phyloP scores from a whole-genome alignment of 2,329 filamentous ascomycete genomes.

The Trichocomaceae sp. region DNA sequence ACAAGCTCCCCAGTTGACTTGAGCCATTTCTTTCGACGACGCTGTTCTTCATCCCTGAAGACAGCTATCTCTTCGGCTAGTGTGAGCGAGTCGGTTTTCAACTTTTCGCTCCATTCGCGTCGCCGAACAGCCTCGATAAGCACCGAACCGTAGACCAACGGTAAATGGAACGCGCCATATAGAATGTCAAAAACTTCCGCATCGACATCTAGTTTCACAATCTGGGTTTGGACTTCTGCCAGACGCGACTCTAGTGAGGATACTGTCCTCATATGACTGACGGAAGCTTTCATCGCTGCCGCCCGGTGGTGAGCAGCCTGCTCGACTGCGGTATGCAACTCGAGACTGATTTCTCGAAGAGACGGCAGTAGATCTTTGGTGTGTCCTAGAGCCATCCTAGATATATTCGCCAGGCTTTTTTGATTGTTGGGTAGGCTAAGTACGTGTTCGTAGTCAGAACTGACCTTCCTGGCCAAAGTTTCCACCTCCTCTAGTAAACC shows the following conservation, averaged over 20 bases:
- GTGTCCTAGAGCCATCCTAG: conserved; percentile 58
- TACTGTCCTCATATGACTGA: conserved; percentile 74
- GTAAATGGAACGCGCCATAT: conserved; percentile 71
- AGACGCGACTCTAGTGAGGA: conserved; percentile 72
- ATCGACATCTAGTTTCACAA: conserved; percentile 66
- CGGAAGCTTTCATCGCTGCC: conserved; percentile 56
- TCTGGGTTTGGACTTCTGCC: conserved; percentile 62
- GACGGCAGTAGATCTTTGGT: conserved; percentile 58
- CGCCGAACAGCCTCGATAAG: conserved; percentile 78
- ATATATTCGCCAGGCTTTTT: conserved; percentile 56
- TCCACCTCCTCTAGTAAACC: conserved; percentile 78
- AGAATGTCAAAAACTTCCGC: conserved; percentile 77
- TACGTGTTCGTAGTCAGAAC: conserved; percentile 74
- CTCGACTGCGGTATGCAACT: conserved; percentile 46
- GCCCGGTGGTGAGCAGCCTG: conserved; percentile 60
- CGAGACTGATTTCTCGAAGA: conserved; percentile 50
- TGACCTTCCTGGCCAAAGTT: conserved; percentile 77
- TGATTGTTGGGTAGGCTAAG: conserved; percentile 61
- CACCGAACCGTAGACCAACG: conserved; percentile 83
- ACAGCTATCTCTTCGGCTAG: conserved; percentile 88
- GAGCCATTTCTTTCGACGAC: conserved; percentile 82
- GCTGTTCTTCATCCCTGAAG: conserved; percentile 87
- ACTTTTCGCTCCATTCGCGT: conserved; percentile 85
- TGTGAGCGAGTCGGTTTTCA: conserved; percentile 77
- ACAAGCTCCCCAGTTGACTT: conserved; percentile 74